These are phyloP conservation scores for Leccinum longicurvipes DNA, from an alignment of 768 basidiomycete species.

Conservation along the genomic window DNA sequence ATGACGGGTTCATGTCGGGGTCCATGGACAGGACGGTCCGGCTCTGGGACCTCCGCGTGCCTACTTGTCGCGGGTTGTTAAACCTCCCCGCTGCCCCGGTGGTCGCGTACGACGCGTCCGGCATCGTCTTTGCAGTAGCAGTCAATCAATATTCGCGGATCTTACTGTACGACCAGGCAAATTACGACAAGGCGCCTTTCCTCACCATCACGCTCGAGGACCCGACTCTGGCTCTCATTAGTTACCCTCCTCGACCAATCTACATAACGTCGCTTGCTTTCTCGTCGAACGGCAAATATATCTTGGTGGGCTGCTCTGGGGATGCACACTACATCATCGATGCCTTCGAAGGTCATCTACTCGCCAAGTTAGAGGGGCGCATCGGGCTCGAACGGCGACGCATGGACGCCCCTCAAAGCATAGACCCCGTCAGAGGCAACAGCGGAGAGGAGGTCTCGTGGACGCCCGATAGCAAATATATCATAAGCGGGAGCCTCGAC, in stretches of 20 bases:
- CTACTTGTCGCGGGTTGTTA: constrained; percentile 73
- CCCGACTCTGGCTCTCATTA: constrained; percentile 65
- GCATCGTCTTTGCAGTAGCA: constrained; percentile 82
- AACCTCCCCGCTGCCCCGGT: constrained; percentile 73
- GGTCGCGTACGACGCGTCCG: constrained; percentile 79
- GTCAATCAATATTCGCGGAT: constrained; percentile 82
- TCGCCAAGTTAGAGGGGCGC: constrained; percentile 85
- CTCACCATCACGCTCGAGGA: constrained; percentile 80
- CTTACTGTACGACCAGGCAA: constrained; percentile 78
- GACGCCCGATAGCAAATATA: constrained; percentile 92
- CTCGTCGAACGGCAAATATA: constrained; percentile 84
- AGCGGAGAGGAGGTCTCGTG: constrained; percentile 94
- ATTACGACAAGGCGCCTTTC: constrained; percentile 93
- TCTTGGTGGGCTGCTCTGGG: constrained; percentile 90
- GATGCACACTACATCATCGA: constrained; percentile 93
- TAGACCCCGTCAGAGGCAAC: constrained; percentile 71
- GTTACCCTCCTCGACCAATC: constrained; percentile 83
- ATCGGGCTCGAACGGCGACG: constrained; percentile 74
- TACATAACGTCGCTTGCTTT: constrained; percentile 90
- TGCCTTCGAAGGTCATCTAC: constrained; percentile 78
- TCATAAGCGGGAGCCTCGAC: constrained; percentile 81
- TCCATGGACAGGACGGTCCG: constrained; percentile 95
- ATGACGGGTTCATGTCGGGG: constrained; percentile 95
- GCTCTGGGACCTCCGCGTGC: constrained; percentile 91
- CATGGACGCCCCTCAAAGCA: constrained; percentile 45